Evolutionary conservation across 208 protist genomes (phyloP), one percentile per base, ranked within the genome.

Genomic region (Trypanosoma avium): DNA sequence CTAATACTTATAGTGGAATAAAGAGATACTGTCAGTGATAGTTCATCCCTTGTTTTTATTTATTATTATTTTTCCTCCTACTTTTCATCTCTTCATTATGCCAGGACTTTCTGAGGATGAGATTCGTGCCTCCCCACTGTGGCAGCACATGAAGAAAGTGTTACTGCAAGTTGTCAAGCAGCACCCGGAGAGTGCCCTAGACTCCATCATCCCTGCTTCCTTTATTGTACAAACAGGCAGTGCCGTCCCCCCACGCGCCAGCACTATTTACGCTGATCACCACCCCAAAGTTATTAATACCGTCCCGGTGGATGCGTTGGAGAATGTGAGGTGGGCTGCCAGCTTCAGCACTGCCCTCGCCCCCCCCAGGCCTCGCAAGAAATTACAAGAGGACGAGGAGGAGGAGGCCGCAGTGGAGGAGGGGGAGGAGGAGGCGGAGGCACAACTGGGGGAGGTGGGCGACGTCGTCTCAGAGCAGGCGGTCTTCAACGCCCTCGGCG

Each of bases 401-500:
- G 89, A 93, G 42, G 50, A 55, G 52, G 15, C 50, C 3, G 59
- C 47, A 21, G 63, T 76, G 46, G 86, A 91, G 12, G 79, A 84
- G 29, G 77, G 83, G 13, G 76, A 63, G 35, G 65, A 49, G 17
- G 73, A 79, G 63, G 80, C 79, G 24, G 79, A 83, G 50, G 82
- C 75, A 32, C 71, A 87, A 45, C 79, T 83, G 0, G 86, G 84
- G 19, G 70, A 75, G 24, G 57, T 98, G 29, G 77, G 70, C 55
- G 90, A 98, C 60, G 76, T 97, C 5, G 73, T 94, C 46, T 69
- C 80, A 15, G 89, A 97, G 73, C 83, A 94, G 81, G 64, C 61
- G 36, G 35, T 82, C 43, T 97, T 97, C 61, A 93, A 96, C 66
- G 43, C 47, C 27, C 81, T 88, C 19, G 95, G 93, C 19, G 75